phyloP scores from a whole-genome alignment of 257 asterid genomes.

The Voacanga thouarsii region DNA sequence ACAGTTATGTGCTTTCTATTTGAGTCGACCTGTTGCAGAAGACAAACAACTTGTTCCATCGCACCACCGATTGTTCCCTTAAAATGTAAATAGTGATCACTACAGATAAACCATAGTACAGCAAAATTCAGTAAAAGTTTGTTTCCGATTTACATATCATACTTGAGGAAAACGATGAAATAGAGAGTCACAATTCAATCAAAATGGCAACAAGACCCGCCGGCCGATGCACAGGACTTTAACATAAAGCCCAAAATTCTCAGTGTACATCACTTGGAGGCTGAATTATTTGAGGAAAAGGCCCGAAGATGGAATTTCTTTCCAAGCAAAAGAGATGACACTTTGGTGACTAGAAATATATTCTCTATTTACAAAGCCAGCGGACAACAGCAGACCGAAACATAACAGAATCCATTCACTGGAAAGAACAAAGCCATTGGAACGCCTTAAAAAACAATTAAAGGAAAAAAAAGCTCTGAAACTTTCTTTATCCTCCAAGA shows the following conservation, averaged over 20 bases:
- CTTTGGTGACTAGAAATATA: background rate
- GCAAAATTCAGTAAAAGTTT: background rate
- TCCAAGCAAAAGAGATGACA: no score
- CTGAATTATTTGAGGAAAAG: background rate
- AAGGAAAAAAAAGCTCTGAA: no score
- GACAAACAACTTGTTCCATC: constrained; percentile 68
- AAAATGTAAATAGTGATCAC: constrained; percentile 21
- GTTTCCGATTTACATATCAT: background rate
- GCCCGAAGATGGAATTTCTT: background rate
- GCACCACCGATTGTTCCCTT: constrained; percentile 70
- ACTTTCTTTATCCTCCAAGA: background rate
- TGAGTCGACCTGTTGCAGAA: constrained; percentile 49
- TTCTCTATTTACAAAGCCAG: background rate
- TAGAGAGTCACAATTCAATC: background rate
- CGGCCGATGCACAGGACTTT: background rate
- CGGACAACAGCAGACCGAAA: background rate
- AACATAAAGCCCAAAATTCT: background rate
- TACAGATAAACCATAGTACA: background rate
- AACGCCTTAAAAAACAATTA: background rate
- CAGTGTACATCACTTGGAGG: no score
- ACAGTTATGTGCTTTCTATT: constrained; percentile 45
- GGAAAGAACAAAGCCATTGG: background rate
- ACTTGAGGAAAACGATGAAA: background rate
- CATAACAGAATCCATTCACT: background rate
- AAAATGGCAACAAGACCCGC: background rate